Evolutionary conservation across 257 asterid species (phyloP).

Genomic region (Ocimum tenuiflorum): DNA sequence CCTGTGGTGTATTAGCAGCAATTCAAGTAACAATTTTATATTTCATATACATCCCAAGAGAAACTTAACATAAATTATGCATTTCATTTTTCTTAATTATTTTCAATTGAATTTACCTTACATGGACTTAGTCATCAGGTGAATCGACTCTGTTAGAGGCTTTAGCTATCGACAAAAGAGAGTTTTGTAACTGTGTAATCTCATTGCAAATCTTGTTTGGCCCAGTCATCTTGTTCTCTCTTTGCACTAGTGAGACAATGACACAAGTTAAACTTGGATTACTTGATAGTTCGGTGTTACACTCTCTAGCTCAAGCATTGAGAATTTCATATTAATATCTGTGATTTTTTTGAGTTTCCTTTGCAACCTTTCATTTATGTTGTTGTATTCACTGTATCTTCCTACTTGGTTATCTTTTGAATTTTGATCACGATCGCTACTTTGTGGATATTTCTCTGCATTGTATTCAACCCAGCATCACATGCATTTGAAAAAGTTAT

Average conservation of each 20-base stretch:
- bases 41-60: conserved; percentile 19
- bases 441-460: neutral
- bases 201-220: neutral
- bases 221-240: neutral
- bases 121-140: neutral
- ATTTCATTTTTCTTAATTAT: neutral
- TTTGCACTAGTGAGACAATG: conserved; percentile 1
- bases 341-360: neutral
- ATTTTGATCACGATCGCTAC: neutral
- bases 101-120: neutral
- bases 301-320: neutral
- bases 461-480: neutral
- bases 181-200: conserved; percentile 2
- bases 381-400: neutral
- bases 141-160: neutral
- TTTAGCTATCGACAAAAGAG: neutral
- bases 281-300: neutral
- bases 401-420: neutral
- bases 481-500: neutral
- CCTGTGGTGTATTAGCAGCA: conserved; percentile 97
- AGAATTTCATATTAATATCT: neutral
- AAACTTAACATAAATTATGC: conserved; percentile 6
- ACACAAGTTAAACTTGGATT: conserved; percentile 1
- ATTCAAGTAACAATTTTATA: conserved; percentile 62
- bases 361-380: neutral